Evolutionary conservation across 768 basidiomycete genomes (phyloP).

Genomic region (Mycena albidolilacea): DNA sequence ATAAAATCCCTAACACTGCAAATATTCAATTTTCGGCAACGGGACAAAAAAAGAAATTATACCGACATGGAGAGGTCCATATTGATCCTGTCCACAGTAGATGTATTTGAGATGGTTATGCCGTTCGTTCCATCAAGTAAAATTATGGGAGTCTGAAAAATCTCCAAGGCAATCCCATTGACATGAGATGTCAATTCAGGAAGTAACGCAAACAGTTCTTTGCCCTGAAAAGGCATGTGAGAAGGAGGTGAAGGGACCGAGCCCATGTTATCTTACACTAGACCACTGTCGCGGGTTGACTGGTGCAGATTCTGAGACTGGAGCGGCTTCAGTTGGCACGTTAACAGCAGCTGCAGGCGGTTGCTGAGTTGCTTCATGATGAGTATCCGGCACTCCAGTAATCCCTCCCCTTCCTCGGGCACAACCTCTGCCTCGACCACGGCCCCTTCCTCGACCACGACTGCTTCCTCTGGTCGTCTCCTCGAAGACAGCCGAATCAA

Average conservation of each 20-base stretch:
- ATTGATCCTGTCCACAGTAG: constrained; percentile 5
- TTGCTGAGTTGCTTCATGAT: not conserved
- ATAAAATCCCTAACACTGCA: constrained; percentile 29
- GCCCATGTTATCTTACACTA: constrained; percentile 40
- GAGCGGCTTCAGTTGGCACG: constrained; percentile 1
- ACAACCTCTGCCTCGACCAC: constrained; percentile 25
- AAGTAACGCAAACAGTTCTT: constrained; percentile 47
- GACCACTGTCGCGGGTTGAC: constrained; percentile 49
- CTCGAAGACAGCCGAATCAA: not conserved
- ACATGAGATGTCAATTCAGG: constrained; percentile 48
- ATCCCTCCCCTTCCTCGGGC: constrained; percentile 23
- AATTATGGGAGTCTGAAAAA: constrained; percentile 48
- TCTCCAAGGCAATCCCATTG: constrained; percentile 48
- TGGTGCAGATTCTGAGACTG: not conserved
- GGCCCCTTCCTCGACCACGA: constrained; percentile 21
- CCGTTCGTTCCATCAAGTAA: constrained; percentile 45
- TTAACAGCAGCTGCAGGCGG: not conserved
- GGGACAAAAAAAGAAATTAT: not conserved
- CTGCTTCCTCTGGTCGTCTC: constrained; percentile 4
- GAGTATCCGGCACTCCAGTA: not conserved
- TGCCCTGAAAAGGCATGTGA: constrained; percentile 40
- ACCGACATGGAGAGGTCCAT: constrained; percentile 38
- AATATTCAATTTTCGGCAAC: not conserved
- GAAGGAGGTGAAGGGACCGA: not conserved
- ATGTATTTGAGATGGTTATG: constrained; percentile 39